Evolutionary conservation across 108 stramenopile species (phyloP).

Genomic region (Cyclostephanos tholiformis): DNA sequence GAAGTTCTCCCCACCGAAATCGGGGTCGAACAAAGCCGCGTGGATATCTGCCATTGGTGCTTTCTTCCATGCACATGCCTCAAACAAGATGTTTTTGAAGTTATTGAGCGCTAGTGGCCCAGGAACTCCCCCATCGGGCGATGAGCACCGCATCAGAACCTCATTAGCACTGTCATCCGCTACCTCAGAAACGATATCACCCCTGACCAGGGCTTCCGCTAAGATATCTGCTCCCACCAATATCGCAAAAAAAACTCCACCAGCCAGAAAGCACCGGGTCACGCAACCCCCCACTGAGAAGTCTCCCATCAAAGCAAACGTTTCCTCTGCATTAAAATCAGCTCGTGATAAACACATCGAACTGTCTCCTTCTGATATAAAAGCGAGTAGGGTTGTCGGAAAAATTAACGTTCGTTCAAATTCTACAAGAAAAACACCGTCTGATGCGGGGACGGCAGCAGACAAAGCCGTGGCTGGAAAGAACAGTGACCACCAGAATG

Average conservation of each 20-base stretch:
- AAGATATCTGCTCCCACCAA: conserved; percentile 6
- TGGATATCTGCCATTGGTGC: conserved; percentile 15
- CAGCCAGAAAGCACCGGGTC: conserved; percentile 15
- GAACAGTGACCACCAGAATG: neutral
- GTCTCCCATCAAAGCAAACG: conserved; percentile 5
- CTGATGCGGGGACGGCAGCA: conserved; percentile 6
- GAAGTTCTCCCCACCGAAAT: conserved; percentile 23
- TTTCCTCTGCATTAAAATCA: neutral
- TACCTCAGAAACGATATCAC: conserved; percentile 3
- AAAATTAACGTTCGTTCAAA: neutral
- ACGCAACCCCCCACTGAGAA: too few species aligned
- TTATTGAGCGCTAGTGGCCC: neutral
- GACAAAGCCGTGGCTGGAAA: conserved; percentile 24
- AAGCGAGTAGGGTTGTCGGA: neutral
- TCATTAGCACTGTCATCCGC: neutral
- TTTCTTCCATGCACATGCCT: conserved; percentile 14
- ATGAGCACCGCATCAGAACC: neutral
- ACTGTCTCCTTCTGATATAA: neutral
- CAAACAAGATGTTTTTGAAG: conserved; percentile 11
- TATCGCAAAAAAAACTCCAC: conserved; percentile 13
- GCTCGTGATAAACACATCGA: conserved; percentile 1
- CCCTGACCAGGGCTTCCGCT: neutral
- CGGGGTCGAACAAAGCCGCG: conserved; percentile 25
- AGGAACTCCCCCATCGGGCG: neutral
- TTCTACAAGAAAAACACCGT: neutral